Conservation (phyloP, 495 filamentous ascomycete genomes). For the Lasiosphaeria ovina region DNA sequence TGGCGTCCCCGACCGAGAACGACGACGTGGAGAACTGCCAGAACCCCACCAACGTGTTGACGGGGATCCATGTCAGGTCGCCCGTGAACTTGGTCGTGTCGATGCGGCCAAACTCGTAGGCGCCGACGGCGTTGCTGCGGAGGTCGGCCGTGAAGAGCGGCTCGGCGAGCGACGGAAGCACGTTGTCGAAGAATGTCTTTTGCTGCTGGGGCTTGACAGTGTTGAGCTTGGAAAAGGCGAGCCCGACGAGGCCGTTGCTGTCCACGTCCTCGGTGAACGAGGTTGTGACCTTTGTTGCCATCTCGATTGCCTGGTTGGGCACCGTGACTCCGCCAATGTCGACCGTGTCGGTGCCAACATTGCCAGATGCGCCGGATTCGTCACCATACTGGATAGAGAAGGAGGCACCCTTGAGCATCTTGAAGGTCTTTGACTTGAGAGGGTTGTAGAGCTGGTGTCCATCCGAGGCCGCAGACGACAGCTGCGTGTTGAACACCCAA, state of each 20-base stretch:
- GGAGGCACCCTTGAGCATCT: slow-evolving; percentile 36
- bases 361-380: slow-evolving; percentile 61
- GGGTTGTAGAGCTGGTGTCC: slow-evolving; percentile 65
- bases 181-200: slow-evolving; percentile 81
- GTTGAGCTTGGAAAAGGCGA: slow-evolving; percentile 75
- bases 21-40: slow-evolving; percentile 67
- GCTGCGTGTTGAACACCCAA: slow-evolving; percentile 74
- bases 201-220: slow-evolving; percentile 63
- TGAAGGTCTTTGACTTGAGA: slow-evolving; percentile 54
- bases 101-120: slow-evolving; percentile 76
- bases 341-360: slow-evolving; percentile 70
- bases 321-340: slow-evolving; percentile 71
- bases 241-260: slow-evolving; percentile 73
- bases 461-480: slow-evolving; percentile 41
- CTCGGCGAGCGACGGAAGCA: slow-evolving; percentile 57
- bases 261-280: slow-evolving; percentile 61
- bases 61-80: slow-evolving; percentile 58
- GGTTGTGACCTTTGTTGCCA: slow-evolving; percentile 61
- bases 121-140: slow-evolving; percentile 57
- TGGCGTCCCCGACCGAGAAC: slow-evolving; percentile 54
- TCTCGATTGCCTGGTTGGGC: slow-evolving; percentile 64
- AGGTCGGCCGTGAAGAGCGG: slow-evolving; percentile 75
- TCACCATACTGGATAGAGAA: slow-evolving; percentile 79
- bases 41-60: slow-evolving; percentile 65
- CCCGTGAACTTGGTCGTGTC: slow-evolving; percentile 66